These are phyloP conservation scores for Colletotrichum sp. DNA, from an alignment of 2,329 filamentous ascomycete species.

Conservation along the genomic window DNA sequence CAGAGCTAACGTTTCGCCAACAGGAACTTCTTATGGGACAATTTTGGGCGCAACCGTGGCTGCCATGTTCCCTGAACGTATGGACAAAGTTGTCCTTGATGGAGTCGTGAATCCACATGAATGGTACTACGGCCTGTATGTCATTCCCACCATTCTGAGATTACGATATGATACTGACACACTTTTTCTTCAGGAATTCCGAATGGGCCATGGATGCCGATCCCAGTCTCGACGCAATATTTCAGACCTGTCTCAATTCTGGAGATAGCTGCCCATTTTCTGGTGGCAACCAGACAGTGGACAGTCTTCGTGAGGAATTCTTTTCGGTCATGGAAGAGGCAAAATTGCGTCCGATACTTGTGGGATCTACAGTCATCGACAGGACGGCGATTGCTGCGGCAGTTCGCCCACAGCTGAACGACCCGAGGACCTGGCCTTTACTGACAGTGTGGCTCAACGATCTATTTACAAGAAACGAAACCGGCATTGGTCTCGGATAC, in stretches of 20 bases:
- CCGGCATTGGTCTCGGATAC: background rate
- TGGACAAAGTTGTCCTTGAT: background rate
- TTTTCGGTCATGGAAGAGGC: background rate
- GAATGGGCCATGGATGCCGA: background rate
- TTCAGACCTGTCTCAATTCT: background rate
- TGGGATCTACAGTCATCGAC: background rate
- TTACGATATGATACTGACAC: background rate
- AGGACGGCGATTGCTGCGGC: accelerated
- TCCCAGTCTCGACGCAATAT: background rate
- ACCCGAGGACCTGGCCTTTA: background rate
- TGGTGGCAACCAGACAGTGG: background rate
- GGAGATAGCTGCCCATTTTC: background rate
- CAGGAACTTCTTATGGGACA: background rate
- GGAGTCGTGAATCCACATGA: background rate
- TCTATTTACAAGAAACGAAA: background rate
- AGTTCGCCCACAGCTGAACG: background rate
- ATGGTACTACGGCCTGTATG: background rate
- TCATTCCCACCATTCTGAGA: accelerated
- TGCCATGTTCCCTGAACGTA: background rate
- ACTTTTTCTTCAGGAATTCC: background rate
- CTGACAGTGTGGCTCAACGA: background rate
- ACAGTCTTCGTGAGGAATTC: background rate
- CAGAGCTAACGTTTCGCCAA: background rate
- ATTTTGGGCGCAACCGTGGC: background rate
- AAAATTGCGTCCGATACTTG: background rate